Percentiles rank a stretch among this genome's conserved stretches.
phyloP scores from a whole-genome alignment of 345 rosid genomes.

The Syzygium aqueum region DNA sequence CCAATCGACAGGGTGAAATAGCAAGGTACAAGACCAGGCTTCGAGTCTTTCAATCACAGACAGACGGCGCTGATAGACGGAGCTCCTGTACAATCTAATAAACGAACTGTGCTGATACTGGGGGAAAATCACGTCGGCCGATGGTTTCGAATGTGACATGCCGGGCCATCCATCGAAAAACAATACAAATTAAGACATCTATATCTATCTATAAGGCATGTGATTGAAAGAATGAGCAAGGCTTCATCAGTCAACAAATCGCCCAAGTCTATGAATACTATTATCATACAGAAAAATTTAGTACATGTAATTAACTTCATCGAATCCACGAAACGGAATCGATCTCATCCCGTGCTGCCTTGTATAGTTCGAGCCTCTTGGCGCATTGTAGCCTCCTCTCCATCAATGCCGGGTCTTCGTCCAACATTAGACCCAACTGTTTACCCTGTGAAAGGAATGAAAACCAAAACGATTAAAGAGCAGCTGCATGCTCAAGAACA shows the following conservation, averaged over 20 bases:
- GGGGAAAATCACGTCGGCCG: neutral
- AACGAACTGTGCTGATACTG: neutral
- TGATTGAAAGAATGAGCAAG: neutral
- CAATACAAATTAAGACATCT: neutral
- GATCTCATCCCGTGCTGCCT: conserved; percentile 63
- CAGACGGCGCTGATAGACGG: neutral
- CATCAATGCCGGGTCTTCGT: conserved; percentile 75
- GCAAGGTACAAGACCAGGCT: neutral
- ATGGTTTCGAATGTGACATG: neutral
- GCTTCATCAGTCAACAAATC: neutral
- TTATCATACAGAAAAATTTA: neutral
- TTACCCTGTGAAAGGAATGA: conserved; percentile 23
- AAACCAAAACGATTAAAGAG: neutral
- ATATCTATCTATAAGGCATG: neutral
- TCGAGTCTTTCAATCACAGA: neutral
- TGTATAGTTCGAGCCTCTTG: conserved; percentile 62
- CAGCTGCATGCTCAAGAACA: neutral
- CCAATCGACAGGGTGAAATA: neutral
- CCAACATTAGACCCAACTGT: conserved; percentile 47
- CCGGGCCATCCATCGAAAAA: neutral
- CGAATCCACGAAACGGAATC: conserved; percentile 51
- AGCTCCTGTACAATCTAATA: neutral
- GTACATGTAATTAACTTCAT: conserved; percentile 21
- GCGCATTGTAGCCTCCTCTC: conserved; percentile 56
- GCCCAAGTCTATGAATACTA: neutral